Base-by-base conservation (phyloP, 2,329 filamentous ascomycete genomes). In the Fusarium concolor region DNA sequence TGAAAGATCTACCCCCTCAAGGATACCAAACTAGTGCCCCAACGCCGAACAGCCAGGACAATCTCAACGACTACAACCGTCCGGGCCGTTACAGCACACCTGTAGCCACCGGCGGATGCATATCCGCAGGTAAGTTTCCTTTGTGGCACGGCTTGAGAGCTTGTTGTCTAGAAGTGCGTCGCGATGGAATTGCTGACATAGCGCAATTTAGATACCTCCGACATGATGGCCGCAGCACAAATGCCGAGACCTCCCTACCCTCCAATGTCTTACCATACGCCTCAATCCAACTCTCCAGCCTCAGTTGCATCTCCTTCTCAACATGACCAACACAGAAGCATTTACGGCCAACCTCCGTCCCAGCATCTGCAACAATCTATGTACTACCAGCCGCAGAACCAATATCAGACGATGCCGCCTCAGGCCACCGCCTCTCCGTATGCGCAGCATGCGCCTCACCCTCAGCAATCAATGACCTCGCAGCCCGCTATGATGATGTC, bases 231-330 rank as follows among this genome's bases (percentile, higher is more conserved):
- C 81, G 85, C 87, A 74, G 82, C 82, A 66, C 81, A 84, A 76
- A 86, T 89, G 92, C 91, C 93, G 80, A 88, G 90, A 79, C 88
- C 90, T 73, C 87, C 90, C 45, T 97, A 96, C 78, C 94, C 94
- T 72, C 93, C 93, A 63, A 97, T 97, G 77, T 86, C 85, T 31
- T 97, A 97, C 78, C 93, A 97, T 79, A 96, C 94, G 18, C 94
- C 94, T 56, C 94, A 97, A 82, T 97, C 94, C 57, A 97, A 95
- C 80, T 97, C 95, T 56, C 95, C 95, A 47, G 93, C 93, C 38
- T 97, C 94, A 50, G 94, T 97, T 74, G 92, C 94, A 67, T 97
- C 95, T 33, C 91, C 93, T 22, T 93, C 94, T 59, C 87, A 89
- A 57, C 94, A 97, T 80, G 95, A 98, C 76, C 93, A 95, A 76